phyloP scores from a whole-genome alignment of 163 green algal species.

The Prototheca stagnorum region DNA sequence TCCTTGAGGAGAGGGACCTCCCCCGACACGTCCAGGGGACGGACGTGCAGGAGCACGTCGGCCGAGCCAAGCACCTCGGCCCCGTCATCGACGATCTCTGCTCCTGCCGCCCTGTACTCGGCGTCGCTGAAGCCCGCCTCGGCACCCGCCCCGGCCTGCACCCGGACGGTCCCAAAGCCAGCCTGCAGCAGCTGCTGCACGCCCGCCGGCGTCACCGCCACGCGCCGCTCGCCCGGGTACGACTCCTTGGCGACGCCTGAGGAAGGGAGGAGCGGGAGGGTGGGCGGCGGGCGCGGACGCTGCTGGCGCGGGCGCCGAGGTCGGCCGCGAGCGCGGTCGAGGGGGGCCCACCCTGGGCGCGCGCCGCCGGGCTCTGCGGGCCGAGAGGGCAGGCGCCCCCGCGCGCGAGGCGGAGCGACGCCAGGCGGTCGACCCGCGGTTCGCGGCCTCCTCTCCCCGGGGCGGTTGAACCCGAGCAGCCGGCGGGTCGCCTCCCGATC shows the following conservation, averaged over 20 bases:
- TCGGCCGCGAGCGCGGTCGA: not conserved
- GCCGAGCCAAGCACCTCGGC: conserved; percentile 27
- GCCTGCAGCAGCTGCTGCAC: conserved; percentile 36
- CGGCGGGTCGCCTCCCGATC: no score
- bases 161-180: conserved; percentile 41
- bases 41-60: conserved; percentile 68
- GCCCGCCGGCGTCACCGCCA: conserved; percentile 45
- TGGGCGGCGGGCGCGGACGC: not conserved
- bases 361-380: not conserved
- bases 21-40: conserved; percentile 28
- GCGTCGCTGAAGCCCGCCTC: conserved; percentile 52
- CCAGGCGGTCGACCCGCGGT: no score
- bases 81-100: conserved; percentile 35
- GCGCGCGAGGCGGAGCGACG: no score
- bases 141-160: conserved; percentile 37
- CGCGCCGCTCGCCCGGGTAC: conserved; percentile 36
- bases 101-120: conserved; percentile 54
- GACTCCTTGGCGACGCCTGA: conserved; percentile 62
- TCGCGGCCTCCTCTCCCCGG: no score
- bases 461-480: no score
- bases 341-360: not conserved
- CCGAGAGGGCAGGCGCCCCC: no score
- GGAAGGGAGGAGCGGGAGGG: conserved; percentile 5
- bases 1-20: conserved; percentile 52
- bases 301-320: not conserved